Percentiles rank a stretch among this genome's conserved stretches.
Conservation (phyloP, 192 early-diverging fungal genomes). For the Gryganskiella cystojenkinii region DNA sequence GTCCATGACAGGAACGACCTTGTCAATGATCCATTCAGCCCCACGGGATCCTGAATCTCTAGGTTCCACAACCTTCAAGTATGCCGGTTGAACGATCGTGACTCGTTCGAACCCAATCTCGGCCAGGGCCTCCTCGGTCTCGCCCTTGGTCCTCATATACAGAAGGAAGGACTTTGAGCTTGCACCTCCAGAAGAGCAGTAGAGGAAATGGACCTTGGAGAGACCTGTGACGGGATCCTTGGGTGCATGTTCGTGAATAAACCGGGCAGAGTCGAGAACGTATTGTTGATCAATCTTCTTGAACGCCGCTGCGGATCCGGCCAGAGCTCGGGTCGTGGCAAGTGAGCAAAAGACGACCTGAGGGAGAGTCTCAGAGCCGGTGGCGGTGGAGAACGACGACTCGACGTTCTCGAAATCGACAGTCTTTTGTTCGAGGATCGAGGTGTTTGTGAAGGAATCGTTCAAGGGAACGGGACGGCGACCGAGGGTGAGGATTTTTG, state of each 20-base stretch:
- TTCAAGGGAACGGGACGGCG: slow-evolving; percentile 8
- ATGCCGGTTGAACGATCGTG: slow-evolving; percentile 71
- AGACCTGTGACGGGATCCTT: slow-evolving; percentile 21
- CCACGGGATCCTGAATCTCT: not conserved
- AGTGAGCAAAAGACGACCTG: slow-evolving; percentile 76
- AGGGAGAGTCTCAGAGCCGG: slow-evolving; percentile 25
- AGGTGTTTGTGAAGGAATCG: slow-evolving; percentile 25
- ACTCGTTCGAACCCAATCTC: slow-evolving; percentile 71
- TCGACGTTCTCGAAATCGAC: slow-evolving; percentile 82
- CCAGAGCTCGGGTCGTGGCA: slow-evolving; percentile 74
- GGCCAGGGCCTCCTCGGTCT: slow-evolving; percentile 75
- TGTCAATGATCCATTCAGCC: slow-evolving; percentile 11
- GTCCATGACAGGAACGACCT: slow-evolving; percentile 25
- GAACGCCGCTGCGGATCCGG: slow-evolving; percentile 74
- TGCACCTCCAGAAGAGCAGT: slow-evolving; percentile 63
- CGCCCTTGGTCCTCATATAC: slow-evolving; percentile 80
- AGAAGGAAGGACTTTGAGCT: slow-evolving; percentile 70
- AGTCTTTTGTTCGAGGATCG: slow-evolving; percentile 64
- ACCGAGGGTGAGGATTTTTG: too few relatives aligned
- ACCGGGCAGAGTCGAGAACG: slow-evolving; percentile 71
- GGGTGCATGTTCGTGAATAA: slow-evolving; percentile 64
- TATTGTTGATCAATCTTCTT: slow-evolving; percentile 85
- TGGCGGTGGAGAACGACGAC: slow-evolving; percentile 22
- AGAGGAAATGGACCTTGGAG: slow-evolving; percentile 61
- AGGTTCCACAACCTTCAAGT: slow-evolving; percentile 59